Evolutionary conservation across 1,284 basidiomycete genomes (phyloP).

Genomic region (Sanguinoderma infundibulare): DNA sequence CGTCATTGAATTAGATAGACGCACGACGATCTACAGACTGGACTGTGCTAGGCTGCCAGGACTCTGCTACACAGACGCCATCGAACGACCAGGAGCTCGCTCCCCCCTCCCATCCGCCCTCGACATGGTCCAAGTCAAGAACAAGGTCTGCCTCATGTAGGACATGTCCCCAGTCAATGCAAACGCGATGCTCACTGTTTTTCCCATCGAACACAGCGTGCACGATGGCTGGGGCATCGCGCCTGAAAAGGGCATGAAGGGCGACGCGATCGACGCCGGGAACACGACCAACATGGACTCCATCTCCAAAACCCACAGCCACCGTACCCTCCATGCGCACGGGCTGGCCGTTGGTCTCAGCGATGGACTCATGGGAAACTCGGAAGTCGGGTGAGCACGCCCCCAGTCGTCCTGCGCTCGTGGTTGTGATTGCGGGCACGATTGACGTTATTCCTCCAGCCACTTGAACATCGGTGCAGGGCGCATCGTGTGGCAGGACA

Average conservation of each 20-base stretch:
- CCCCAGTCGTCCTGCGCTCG: neutral
- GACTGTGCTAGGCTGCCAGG: no score
- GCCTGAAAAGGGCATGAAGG: conserved; percentile 68
- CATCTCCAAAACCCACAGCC: conserved; percentile 78
- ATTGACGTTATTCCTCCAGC: conserved; percentile 42
- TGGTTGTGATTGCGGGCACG: neutral
- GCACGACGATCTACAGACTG: neutral
- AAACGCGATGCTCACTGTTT: neutral
- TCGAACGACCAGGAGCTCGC: neutral
- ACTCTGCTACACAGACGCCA: neutral
- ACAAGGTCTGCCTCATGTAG: conserved; percentile 91
- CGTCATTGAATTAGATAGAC: neutral
- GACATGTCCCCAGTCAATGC: conserved; percentile 26
- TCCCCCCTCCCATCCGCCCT: neutral
- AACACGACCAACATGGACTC: conserved; percentile 87
- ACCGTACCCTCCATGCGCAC: conserved; percentile 78
- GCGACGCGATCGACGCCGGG: conserved; percentile 86
- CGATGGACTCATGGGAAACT: conserved; percentile 95
- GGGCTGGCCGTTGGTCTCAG: conserved; percentile 87
- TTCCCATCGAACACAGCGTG: conserved; percentile 53
- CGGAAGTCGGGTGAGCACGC: conserved; percentile 83
- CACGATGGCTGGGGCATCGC: conserved; percentile 95
- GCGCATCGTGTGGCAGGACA: conserved; percentile 93
- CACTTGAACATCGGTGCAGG: conserved; percentile 94
- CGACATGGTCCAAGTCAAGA: conserved; percentile 62